Evolutionary conservation across 768 basidiomycete species (phyloP), one percentile per base, ranked within the genome.

Genomic region (Psilocybe sp.): DNA sequence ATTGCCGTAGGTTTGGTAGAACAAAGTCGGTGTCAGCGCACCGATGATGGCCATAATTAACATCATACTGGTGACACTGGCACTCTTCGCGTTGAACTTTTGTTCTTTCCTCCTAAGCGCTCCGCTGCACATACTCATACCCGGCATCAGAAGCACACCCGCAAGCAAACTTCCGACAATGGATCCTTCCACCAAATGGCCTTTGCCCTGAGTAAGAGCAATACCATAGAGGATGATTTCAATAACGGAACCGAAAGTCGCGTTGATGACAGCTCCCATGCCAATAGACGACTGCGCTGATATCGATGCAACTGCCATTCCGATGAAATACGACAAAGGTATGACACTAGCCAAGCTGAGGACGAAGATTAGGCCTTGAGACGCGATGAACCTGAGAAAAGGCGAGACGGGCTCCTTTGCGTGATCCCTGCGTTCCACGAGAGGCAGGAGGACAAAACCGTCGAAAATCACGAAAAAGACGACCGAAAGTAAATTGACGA

Each of bases 41-140:
- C 97, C 97, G 53, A 99, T 96, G 65, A 99, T 92, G 11, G 97
- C 97, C 96, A 98, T 98, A 70, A 99, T 98, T 65, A 99, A 69
- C 92, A 99, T 96, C 75, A 97, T 97, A 65, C 94, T 97, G 0
- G 97, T 99, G 13, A 99, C 97, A 34, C 97, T 92, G 5, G 97
- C 97, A 61, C 90, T 93, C 74, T 92, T 98, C n/a, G 97, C 97
- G 61, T 99, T 99, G 76, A 99, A 99, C 58, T 85, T 91, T 65
- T 95, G 92, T 68, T 99, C 97, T 71, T 99, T 99, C 63, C 87
- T 76, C 61, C 82, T 77, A 51, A 97, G 56, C 0, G 97, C 97
- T 7, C 89, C 90, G 34, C 88, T 88, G 60, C 87, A 86, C 97
- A 99, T 99, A 68, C 91, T 93, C 61, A 84, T 78, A 0, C 97